Evolutionary conservation across 2,329 filamentous ascomycete species (phyloP).

Genomic region (Lojkania enalia): DNA sequence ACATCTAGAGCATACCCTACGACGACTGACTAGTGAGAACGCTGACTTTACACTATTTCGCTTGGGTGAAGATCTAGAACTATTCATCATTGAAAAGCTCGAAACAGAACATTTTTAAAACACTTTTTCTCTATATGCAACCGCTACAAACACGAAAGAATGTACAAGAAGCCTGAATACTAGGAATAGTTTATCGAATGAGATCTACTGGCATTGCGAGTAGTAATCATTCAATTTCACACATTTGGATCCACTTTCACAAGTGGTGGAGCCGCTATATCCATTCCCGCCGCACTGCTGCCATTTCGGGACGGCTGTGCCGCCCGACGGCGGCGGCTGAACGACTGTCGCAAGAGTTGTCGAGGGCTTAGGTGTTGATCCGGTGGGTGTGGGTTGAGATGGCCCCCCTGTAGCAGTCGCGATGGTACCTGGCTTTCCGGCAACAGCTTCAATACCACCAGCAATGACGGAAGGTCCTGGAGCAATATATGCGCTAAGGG

Average conservation of each 20-base stretch:
- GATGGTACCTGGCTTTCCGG: slow-evolving; percentile 30
- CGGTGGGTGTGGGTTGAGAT: slow-evolving; percentile 20
- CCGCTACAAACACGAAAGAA: no score
- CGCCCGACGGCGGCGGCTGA: slow-evolving; percentile 17
- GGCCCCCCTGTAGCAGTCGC: slow-evolving; percentile 25
- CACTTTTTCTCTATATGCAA: no score
- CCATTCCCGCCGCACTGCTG: slow-evolving; percentile 39
- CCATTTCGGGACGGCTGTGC: slow-evolving; percentile 25
- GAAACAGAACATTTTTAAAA: no score
- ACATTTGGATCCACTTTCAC: slow-evolving; percentile 29
- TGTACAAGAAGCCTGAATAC: no score
- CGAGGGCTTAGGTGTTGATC: neutral
- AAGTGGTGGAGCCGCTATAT: slow-evolving; percentile 31
- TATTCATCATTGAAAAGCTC: no score
- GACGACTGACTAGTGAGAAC: no score
- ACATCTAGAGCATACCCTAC: no score
- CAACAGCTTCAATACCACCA: slow-evolving; percentile 33
- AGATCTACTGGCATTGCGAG: slow-evolving; percentile 35
- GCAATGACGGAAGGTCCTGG: slow-evolving; percentile 53
- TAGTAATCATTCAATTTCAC: slow-evolving; percentile 26
- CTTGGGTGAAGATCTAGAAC: no score
- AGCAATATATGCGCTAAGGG: slow-evolving; percentile 52
- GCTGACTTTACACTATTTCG: no score
- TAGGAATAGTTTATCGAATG: no score
- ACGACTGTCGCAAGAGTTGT: slow-evolving; percentile 16